Conservation (phyloP, 2,329 filamentous ascomycete species). For the Phyllosticta paracitricarpa region DNA sequence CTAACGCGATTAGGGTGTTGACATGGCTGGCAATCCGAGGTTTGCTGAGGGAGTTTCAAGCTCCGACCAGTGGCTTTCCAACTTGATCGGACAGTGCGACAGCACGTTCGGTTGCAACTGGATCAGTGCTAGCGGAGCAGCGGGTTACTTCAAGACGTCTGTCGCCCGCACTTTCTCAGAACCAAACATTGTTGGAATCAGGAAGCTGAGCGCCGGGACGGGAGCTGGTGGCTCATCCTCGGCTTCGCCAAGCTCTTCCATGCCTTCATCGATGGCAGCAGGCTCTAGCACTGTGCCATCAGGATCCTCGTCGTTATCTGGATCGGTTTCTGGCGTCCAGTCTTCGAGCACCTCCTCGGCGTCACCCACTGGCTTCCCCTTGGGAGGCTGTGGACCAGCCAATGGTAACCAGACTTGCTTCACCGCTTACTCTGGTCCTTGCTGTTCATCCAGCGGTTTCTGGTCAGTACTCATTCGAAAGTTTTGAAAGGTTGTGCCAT, state of each 20-base stretch:
- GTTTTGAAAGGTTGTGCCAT: neutral
- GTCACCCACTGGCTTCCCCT: neutral
- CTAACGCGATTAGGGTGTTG: neutral
- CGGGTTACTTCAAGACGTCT: neutral
- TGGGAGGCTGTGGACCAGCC: neutral
- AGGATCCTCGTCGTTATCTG: neutral
- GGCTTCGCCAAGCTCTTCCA: neutral
- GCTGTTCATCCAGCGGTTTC: neutral
- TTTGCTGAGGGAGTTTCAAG: neutral
- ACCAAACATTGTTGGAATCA: neutral
- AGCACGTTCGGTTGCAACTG: neutral
- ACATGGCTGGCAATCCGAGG: neutral
- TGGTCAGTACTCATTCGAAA: neutral
- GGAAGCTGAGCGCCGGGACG: neutral
- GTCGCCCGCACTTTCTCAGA: neutral
- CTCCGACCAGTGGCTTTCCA: neutral
- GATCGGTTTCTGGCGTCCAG: neutral
- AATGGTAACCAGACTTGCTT: neutral
- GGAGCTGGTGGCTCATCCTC: neutral
- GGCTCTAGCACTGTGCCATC: too few relatives aligned
- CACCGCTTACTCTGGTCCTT: neutral
- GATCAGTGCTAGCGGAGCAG: neutral
- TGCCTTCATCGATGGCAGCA: too few relatives aligned
- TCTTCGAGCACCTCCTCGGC: neutral
- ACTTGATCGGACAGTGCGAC: neutral